These are phyloP conservation scores for Prototheca wickerhamii DNA, from an alignment of 163 green algal species.

Conservation along the genomic window DNA sequence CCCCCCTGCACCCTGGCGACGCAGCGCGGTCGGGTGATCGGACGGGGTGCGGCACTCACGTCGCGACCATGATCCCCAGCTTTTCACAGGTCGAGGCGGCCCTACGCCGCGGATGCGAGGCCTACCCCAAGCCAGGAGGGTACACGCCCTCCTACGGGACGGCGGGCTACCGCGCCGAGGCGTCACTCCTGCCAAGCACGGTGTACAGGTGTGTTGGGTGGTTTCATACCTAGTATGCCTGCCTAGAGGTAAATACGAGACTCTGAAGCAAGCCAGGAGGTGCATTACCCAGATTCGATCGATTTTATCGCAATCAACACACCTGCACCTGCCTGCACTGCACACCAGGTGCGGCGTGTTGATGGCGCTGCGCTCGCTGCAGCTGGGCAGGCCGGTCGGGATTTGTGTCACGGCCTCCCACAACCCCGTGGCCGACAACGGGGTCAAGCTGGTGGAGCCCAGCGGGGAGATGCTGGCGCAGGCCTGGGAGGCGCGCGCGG, in stretches of 20 bases:
- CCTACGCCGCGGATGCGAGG: too few relatives aligned
- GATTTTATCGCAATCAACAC: neutral
- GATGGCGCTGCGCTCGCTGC: constrained; percentile 48
- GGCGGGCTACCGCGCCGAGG: constrained; percentile 70
- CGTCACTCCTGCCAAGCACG: constrained; percentile 58
- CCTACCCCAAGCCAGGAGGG: constrained; percentile 29
- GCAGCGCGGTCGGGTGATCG: too few relatives aligned
- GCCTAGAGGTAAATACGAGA: neutral
- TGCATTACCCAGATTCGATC: neutral
- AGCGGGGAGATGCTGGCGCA: constrained; percentile 63
- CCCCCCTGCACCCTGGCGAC: too few relatives aligned
- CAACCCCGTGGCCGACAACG: constrained; percentile 93
- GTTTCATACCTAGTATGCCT: neutral
- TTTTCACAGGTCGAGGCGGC: too few relatives aligned
- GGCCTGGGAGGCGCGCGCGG: constrained; percentile 47
- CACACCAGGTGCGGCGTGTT: constrained; percentile 66
- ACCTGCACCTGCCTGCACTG: neutral
- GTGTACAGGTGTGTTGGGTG: constrained; percentile 54
- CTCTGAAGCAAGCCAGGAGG: neutral
- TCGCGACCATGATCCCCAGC: too few relatives aligned
- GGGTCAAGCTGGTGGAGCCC: constrained; percentile 93
- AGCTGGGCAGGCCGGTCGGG: constrained; percentile 47
- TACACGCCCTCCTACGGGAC: constrained; percentile 72
- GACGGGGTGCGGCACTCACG: too few relatives aligned
- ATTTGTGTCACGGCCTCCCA: constrained; percentile 95